Evolutionary conservation across 139 green algal species (phyloP).

Genomic region (Trebouxia sp.): DNA sequence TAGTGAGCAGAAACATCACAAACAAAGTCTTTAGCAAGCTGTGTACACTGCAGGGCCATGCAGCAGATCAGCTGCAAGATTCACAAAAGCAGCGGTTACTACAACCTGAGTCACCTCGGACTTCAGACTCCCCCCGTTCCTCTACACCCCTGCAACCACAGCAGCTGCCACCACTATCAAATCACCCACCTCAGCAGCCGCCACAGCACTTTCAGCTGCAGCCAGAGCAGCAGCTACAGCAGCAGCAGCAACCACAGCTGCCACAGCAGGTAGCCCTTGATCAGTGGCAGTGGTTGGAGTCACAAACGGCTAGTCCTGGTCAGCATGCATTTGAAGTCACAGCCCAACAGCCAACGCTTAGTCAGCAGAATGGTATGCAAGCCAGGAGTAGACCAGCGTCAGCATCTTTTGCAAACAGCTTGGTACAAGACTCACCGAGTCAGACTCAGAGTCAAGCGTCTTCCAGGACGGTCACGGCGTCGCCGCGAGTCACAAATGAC

Average conservation of each 20-base stretch:
- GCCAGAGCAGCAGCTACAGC: background rate
- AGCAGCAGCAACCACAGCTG: slow-evolving; percentile 5
- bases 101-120: background rate
- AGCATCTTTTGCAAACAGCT: background rate
- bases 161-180: background rate
- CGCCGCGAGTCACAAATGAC: background rate
- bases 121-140: background rate
- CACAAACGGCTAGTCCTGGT: background rate
- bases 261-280: background rate
- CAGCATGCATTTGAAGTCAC: background rate
- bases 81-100: background rate
- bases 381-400: background rate
- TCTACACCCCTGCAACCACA: background rate
- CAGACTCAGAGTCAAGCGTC: background rate
- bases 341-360: background rate
- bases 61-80: background rate
- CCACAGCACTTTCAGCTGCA: too few species aligned
- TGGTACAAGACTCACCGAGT: background rate
- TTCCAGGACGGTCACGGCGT: background rate
- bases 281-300: background rate
- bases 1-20: too few species aligned
- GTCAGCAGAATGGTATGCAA: background rate
- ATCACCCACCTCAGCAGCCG: background rate
- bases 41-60: background rate
- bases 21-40: too few species aligned